Evolutionary conservation across 352 stramenopile genomes (phyloP), one percentile per base, ranked within the genome.

Genomic region (Phytophthora macrochlamydospora): DNA sequence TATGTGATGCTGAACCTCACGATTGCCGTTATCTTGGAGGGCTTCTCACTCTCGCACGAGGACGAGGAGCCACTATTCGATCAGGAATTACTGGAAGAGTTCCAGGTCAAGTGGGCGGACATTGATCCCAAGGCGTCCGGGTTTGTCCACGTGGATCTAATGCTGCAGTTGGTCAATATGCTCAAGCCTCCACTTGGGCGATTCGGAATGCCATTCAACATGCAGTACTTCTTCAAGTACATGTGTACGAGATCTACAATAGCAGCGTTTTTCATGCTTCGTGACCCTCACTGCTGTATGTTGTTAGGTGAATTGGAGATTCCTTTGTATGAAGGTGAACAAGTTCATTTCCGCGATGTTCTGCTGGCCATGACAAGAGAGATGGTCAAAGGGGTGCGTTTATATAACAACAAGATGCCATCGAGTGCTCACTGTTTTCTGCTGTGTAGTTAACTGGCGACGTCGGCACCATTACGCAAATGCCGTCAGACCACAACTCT

Each of bases 1-100:
- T 98, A 95, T 53, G 82, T 98, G 11, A 91, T 97, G 70, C 78
- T 98, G 18, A 98, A 98, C 64, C 70, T 98, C 56, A 98, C 97
- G 42, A 95, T 98, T n/a, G 93, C 90, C n/a, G 91, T 98, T 29
- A 96, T 98, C 50, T 81, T 98, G 11, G 91, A 98, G 50, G 86
- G 89, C 31, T 98, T 98, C 73, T 92, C 82, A 5, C 68, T 78
- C 52, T 91, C 81, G 6, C 81, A 91, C 13, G 79, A 92, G 51
- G 90, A 97, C 33, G 88, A 96, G 38, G 91, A 98, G 35, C 85
- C 92, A 6, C 75, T 92, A 9, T 85, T 98, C 63, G 87, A 94
- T 42, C 85, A 79, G 2, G 81, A 95, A 37, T 75, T 97, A 51
- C 68, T 98, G 7, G 75, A 91, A 28, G 83, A 94, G 59, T 98